These are phyloP conservation scores for Termitomyces sp. DNA, from an alignment of 768 basidiomycete species.

Conservation along the genomic window DNA sequence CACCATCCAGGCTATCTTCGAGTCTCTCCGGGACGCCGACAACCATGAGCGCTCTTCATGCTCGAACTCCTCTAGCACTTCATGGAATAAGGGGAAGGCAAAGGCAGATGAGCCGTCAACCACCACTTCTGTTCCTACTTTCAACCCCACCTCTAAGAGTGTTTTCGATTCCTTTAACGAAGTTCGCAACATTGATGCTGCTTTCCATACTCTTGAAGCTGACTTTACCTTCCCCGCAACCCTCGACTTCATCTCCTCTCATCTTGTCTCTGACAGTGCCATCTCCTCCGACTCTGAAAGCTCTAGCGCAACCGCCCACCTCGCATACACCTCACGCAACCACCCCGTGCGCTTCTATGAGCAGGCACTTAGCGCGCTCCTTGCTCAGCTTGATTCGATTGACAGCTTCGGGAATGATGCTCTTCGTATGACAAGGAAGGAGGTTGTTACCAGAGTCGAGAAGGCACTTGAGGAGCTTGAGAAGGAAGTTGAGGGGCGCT, in stretches of 20 bases:
- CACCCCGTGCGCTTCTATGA: constrained; percentile 61
- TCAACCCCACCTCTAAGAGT: constrained; percentile 25
- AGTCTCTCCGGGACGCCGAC: constrained; percentile 27
- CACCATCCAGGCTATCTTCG: constrained; percentile 37
- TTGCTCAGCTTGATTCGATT: constrained; percentile 57
- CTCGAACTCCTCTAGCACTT: background rate
- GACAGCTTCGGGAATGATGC: constrained; percentile 56
- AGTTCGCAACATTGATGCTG: constrained; percentile 39
- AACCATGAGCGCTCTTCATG: background rate
- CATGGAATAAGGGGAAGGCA: constrained; percentile 35
- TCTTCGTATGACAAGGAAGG: constrained; percentile 50
- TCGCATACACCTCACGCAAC: constrained; percentile 58
- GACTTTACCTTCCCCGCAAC: constrained; percentile 38
- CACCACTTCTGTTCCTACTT: constrained; percentile 10
- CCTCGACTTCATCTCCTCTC: constrained; percentile 39
- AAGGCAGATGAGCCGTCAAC: constrained; percentile 21
- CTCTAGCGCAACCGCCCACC: constrained; percentile 26
- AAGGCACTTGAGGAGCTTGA: constrained; percentile 53
- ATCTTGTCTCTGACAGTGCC: constrained; percentile 24
- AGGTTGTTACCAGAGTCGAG: constrained; percentile 54
- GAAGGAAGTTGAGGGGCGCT: constrained; percentile 40
- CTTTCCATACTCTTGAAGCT: constrained; percentile 32
- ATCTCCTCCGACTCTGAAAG: constrained; percentile 17
- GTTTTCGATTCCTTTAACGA: constrained; percentile 33
- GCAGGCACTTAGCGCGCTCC: constrained; percentile 53